Evolutionary conservation across 2,329 filamentous ascomycete genomes (phyloP).

Genomic region (Colletotrichum viniferum): DNA sequence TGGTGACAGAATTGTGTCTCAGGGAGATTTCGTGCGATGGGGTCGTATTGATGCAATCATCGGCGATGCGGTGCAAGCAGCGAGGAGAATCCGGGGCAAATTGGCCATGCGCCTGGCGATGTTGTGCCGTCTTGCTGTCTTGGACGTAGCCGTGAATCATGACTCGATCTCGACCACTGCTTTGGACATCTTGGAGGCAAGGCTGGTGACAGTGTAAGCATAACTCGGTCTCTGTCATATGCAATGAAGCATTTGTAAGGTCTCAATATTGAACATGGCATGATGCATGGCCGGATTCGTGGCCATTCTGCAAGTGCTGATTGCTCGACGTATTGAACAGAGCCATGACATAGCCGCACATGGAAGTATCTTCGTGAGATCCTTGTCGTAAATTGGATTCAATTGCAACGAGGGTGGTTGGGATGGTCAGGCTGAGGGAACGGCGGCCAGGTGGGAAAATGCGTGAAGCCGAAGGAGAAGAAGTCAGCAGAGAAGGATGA

Average conservation of each 20-base stretch:
- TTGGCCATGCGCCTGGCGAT: not conserved
- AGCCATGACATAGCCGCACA: not conserved
- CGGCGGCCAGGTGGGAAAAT: not conserved
- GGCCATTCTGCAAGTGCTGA: not conserved
- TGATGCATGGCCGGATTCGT: not conserved
- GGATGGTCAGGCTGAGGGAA: not conserved
- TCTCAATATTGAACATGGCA: not conserved
- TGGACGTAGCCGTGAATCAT: not conserved
- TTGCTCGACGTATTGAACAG: not conserved
- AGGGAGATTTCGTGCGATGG: not conserved
- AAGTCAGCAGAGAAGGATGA: conserved; percentile 1
- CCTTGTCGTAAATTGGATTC: not conserved
- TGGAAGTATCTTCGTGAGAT: not conserved
- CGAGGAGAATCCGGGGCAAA: not conserved
- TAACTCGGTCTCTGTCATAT: not conserved
- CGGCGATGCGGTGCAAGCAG: not conserved
- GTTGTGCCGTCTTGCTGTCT: not conserved
- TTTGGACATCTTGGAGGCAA: not conserved
- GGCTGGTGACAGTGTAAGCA: not conserved
- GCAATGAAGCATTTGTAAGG: not conserved
- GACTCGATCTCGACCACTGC: not conserved
- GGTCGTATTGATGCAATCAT: not conserved
- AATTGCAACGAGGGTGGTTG: not conserved
- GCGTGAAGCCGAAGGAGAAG: not conserved
- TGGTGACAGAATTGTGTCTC: not conserved